Conservation (phyloP, 345 rosid species). For the Arabis hirsuta region DNA sequence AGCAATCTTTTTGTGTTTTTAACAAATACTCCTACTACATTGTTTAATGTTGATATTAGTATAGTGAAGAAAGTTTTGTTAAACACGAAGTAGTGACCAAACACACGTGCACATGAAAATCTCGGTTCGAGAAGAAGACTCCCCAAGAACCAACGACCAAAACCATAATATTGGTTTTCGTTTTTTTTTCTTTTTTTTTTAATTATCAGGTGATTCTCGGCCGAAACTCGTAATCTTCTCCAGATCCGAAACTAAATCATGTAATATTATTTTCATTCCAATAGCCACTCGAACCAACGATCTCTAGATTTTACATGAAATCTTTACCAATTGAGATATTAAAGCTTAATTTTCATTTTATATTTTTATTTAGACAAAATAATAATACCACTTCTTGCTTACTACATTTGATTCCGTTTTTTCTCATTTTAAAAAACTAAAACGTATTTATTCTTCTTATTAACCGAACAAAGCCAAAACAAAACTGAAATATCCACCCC, state of each 20-base stretch:
- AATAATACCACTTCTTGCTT: conserved; percentile 37
- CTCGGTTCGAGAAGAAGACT: conserved; percentile 49
- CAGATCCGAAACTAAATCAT: no score
- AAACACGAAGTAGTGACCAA: conserved; percentile 50
- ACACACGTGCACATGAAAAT: conserved; percentile 49
- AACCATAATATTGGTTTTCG: conserved; percentile 44
- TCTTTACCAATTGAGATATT: no score
- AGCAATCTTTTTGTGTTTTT: conserved; percentile 9
- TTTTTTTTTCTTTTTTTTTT: background rate
- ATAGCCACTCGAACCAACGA: no score
- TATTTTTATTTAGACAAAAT: background rate
- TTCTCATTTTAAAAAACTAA: background rate
- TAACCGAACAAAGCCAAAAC: no score
- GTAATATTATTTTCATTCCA: no score
- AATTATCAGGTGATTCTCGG: no score
- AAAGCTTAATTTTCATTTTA: conserved; percentile 38
- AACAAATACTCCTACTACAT: background rate
- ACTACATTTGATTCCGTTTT: conserved; percentile 31
- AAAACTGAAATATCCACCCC: no score
- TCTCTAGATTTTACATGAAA: no score
- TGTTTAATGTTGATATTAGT: conserved; percentile 21
- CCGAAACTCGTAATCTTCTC: no score
- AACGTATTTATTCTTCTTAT: no score
- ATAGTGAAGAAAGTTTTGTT: conserved; percentile 38
- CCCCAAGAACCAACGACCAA: conserved; percentile 41